These are phyloP conservation scores for Fonsecaea pedrosoi DNA, from an alignment of 2,329 filamentous ascomycete species.

Conservation along the genomic window DNA sequence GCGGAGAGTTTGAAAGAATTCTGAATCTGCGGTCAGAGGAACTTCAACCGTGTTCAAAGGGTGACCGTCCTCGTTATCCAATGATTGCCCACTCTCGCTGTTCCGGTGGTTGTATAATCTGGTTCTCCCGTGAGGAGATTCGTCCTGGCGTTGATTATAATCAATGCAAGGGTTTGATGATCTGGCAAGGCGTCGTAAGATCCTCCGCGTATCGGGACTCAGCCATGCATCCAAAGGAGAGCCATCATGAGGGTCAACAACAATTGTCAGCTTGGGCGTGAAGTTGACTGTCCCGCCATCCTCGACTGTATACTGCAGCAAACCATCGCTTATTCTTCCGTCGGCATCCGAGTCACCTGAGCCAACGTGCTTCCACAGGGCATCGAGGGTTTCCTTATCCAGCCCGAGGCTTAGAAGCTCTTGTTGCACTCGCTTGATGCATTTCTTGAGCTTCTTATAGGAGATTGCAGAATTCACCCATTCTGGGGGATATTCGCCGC, in stretches of 20 bases:
- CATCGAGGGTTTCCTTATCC: constrained; percentile 71
- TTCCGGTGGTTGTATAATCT: not conserved
- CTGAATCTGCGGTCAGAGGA: constrained; percentile 74
- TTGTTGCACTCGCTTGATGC: constrained; percentile 77
- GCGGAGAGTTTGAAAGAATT: constrained; percentile 80
- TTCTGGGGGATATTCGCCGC: constrained; percentile 75
- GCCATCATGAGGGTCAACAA: constrained; percentile 70
- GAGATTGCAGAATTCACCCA: constrained; percentile 78
- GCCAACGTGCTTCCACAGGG: constrained; percentile 63
- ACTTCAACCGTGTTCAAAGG: constrained; percentile 67
- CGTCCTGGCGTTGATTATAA: not conserved
- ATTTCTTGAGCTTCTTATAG: constrained; percentile 86
- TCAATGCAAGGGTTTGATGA: constrained; percentile 17
- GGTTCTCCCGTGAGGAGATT: constrained; percentile 8
- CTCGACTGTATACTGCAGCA: constrained; percentile 64
- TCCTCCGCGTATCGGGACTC: constrained; percentile 67
- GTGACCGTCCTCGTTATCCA: constrained; percentile 21
- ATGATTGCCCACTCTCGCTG: not conserved
- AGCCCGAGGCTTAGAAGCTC: constrained; percentile 76
- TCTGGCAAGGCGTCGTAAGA: constrained; percentile 67
- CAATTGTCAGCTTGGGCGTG: constrained; percentile 72
- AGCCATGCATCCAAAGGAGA: constrained; percentile 72
- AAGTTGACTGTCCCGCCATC: constrained; percentile 55
- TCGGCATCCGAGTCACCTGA: constrained; percentile 43
- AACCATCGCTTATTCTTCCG: constrained; percentile 42